Conservation (phyloP, 179 eudicot species). For the Vitellaria paradoxa region DNA sequence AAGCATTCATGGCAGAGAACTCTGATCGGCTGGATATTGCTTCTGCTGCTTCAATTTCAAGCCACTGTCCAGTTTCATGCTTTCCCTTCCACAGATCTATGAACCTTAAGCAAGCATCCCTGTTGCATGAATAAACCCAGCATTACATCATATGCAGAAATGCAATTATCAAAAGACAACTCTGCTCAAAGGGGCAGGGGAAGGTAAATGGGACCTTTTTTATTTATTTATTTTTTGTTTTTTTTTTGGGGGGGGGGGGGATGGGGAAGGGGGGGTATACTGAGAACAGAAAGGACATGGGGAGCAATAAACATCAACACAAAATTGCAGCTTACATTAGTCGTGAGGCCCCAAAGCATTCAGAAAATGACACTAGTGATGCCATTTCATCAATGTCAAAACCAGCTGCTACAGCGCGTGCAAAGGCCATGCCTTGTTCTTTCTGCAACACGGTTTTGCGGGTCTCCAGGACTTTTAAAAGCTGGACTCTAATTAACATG, state of each 20-base stretch:
- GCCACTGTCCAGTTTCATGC: conserved; percentile 97
- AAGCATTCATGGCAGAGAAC: conserved; percentile 45
- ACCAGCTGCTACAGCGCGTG: conserved; percentile 95
- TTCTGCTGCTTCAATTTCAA: conserved; percentile 84
- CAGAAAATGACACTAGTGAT: conserved; percentile 64
- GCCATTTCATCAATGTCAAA: conserved; percentile 73
- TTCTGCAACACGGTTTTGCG: conserved; percentile 80
- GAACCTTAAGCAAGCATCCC: conserved; percentile 85
- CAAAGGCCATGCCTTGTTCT: conserved; percentile 99
- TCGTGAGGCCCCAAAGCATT: conserved; percentile 91
- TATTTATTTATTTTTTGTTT: too few species aligned
- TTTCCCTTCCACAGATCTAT: conserved; percentile 84
- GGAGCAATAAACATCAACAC: neutral
- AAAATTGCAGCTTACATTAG: conserved; percentile 55
- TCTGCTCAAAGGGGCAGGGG: neutral
- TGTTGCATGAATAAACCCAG: conserved; percentile 21
- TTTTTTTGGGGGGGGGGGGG: neutral
- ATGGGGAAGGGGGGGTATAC: neutral
- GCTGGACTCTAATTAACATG: conserved; percentile 61
- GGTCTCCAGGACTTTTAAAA: conserved; percentile 78
- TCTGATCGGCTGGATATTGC: conserved; percentile 49
- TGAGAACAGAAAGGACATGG: neutral
- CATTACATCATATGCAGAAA: neutral
- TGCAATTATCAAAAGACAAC: neutral
- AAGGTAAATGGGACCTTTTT: too few species aligned